Percentiles rank a stretch among this genome's conserved stretches.
These are phyloP conservation scores for Oryza meridionalis DNA, from an alignment of 176 grass and related monocot genomes.

Conservation along the genomic window DNA sequence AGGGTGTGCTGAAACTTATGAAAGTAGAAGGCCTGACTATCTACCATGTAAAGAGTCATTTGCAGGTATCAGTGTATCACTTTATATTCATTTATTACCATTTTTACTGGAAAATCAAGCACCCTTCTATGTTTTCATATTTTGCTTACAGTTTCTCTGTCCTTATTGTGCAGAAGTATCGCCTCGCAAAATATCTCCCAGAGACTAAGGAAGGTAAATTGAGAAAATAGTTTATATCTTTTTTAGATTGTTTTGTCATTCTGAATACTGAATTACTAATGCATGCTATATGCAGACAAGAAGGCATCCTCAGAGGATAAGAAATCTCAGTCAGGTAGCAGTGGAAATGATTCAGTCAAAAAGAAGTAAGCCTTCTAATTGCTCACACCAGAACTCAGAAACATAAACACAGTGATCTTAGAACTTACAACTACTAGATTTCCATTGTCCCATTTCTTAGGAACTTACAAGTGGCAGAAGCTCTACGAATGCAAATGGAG, in stretches of 20 bases:
- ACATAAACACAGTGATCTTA: background rate
- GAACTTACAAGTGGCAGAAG: constrained; percentile 74
- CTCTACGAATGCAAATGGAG: constrained; percentile 92
- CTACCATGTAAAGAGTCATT: constrained; percentile 98
- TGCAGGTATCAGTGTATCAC: constrained; percentile 72
- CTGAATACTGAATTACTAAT: background rate
- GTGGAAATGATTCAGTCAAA: constrained; percentile 39
- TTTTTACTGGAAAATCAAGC: background rate
- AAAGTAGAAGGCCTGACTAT: constrained; percentile 93
- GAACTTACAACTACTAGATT: constrained; percentile 1
- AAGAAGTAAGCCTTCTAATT: constrained; percentile 55
- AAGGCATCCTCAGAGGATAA: constrained; percentile 59
- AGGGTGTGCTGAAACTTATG: constrained; percentile 95
- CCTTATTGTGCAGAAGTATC: constrained; percentile 66
- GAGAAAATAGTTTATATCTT: background rate
- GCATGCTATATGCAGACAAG: constrained; percentile 59
- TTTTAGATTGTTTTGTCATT: background rate
- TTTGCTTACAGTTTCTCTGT: background rate
- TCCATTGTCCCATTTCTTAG: constrained; percentile 32
- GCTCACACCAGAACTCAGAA: background rate
- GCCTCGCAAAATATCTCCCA: constrained; percentile 76
- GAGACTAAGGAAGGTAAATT: constrained; percentile 84
- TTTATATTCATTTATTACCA: background rate
- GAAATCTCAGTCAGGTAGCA: constrained; percentile 49
- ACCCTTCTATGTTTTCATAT: background rate